Evolutionary conservation across 352 stramenopile species (phyloP), one percentile per base, ranked within the genome.

Genomic region (Phytopythium helicoides): DNA sequence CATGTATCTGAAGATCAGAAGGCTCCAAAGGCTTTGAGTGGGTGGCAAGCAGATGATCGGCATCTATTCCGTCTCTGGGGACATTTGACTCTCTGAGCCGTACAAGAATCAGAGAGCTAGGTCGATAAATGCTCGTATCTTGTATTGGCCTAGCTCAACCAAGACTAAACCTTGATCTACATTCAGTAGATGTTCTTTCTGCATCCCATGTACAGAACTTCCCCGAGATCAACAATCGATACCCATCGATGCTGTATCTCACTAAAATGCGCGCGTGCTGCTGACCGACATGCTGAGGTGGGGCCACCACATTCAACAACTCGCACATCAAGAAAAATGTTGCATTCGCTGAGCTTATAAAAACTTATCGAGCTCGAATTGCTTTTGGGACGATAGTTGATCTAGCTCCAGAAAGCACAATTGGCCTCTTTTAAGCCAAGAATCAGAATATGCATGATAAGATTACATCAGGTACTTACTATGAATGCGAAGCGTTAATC

Each of bases 1-100:
- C 58, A n/a, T n/a, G n/a, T n/a, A 3, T 49, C 60, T n/a, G 62
- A 69, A 26, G 54, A 67, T 25, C 52, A 64, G 15, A 55, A 58
- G n/a, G 56, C 71, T 15, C 33, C 52, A 0, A 61, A 68, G 12
- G 55, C 60, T 0, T 25, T 68, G 3, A 75, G 54, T 14, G 66
- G 66, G 0, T 62, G 58, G 53, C 1, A 46, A 11, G 37, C 47
- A 9, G 26, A 22, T 14, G 52, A 52, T n/a, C 23, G 33, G 21
- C 40, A 33, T 10, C 9, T 1, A 47, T 47, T 3, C 21, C 40
- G 10, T 18, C 40, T 2, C 6, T 19, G 3, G 40, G 21, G 11
- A 23, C 21, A 6, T 47, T 47, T n/a, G 40, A 34, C 22, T 47
- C 40, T 12, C 5, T 8, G 1, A 16, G 10, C 0, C 40, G 22